These are phyloP conservation scores for Calonectria fujianensis DNA, from an alignment of 2,329 filamentous ascomycete genomes.

Conservation along the genomic window DNA sequence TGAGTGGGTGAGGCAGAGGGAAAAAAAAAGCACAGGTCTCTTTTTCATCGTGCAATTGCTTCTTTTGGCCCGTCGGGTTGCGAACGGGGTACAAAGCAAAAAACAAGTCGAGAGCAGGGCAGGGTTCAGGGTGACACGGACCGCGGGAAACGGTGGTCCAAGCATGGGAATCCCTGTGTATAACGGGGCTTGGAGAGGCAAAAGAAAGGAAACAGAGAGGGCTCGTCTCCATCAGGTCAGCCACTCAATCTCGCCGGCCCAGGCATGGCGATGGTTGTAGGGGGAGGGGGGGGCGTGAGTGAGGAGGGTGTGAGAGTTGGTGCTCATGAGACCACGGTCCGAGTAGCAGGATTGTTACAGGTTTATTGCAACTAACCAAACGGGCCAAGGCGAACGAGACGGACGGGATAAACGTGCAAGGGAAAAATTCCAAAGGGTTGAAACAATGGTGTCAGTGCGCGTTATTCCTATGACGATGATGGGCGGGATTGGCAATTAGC, in stretches of 20 bases:
- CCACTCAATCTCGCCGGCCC: background rate
- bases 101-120: conserved; percentile 4
- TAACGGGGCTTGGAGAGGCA: conserved; percentile 15
- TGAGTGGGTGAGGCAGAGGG: background rate
- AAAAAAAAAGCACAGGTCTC: conserved; percentile 19
- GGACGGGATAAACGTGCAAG: conserved; percentile 13
- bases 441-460: conserved; percentile 24
- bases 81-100: conserved; percentile 29
- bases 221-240: background rate
- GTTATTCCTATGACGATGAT: background rate
- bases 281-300: background rate
- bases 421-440: background rate
- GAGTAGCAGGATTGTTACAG: conserved; percentile 53
- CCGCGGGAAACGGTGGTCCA: conserved; percentile 28
- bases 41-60: conserved; percentile 19
- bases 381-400: background rate
- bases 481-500: background rate
- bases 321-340: conserved; percentile 13
- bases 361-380: conserved; percentile 39
- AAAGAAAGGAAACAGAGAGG: background rate
- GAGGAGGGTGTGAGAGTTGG: background rate
- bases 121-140: conserved; percentile 30
- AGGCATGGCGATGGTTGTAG: background rate
- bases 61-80: conserved; percentile 19
- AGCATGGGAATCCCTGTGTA: conserved; percentile 26